Evolutionary conservation across 768 basidiomycete species (phyloP).

Genomic region (Trametes cinnabarina): DNA sequence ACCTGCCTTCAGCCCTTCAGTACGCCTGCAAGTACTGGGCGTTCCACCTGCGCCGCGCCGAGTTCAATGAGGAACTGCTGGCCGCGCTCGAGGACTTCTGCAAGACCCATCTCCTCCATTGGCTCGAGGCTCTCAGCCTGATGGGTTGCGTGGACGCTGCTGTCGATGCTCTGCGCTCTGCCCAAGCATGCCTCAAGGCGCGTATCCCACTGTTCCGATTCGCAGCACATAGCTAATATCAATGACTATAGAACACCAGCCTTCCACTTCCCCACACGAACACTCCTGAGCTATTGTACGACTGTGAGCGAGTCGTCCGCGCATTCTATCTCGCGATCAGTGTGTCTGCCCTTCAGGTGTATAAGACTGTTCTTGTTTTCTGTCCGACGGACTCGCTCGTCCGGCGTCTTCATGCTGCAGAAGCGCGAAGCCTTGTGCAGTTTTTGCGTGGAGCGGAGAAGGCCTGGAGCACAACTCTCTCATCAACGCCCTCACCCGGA

Average conservation of each 20-base stretch:
- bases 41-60: constrained; percentile 12
- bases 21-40: constrained; percentile 22
- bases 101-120: constrained; percentile 20
- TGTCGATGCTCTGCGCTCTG: background rate
- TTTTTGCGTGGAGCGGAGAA: background rate
- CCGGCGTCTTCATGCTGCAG: background rate
- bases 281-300: no score
- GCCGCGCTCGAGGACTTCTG: constrained; percentile 7
- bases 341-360: no score
- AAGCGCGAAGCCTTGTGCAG: background rate
- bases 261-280: no score
- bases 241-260: no score
- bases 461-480: background rate
- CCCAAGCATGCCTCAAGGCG: no score
- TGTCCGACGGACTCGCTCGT: no score
- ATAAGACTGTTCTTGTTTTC: no score
- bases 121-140: constrained; percentile 22
- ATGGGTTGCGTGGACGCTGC: background rate
- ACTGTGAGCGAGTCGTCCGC: no score
- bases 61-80: background rate
- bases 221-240: no score
- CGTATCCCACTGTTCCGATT: no score
- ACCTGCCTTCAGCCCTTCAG: constrained; percentile 18
- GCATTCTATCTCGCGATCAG: no score
- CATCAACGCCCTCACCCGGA: background rate